phyloP scores from a whole-genome alignment of 2,329 filamentous ascomycete species.

The Fusarium fujikuroi region DNA sequence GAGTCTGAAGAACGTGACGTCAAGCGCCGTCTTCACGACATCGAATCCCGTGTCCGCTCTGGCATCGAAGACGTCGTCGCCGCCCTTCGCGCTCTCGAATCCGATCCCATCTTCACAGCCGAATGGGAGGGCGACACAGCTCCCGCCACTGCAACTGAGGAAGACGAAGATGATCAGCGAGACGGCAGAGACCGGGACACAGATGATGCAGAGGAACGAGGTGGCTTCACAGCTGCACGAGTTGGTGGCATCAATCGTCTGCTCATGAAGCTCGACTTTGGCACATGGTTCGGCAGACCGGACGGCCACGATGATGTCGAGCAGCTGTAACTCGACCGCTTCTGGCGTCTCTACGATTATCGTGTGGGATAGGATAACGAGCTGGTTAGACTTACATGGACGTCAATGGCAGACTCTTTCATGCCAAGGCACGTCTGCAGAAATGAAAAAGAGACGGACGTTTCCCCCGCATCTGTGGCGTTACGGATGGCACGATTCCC shows the following conservation, averaged over 20 bases:
- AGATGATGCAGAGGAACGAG: conserved; percentile 49
- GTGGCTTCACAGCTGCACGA: conserved; percentile 73
- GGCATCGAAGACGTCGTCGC: conserved; percentile 76
- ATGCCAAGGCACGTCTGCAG: conserved; percentile 34
- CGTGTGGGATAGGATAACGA: not conserved
- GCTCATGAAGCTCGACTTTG: conserved; percentile 89
- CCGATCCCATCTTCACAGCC: conserved; percentile 56
- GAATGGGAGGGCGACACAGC: conserved; percentile 54
- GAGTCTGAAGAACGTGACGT: conserved; percentile 78
- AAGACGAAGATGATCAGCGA: conserved; percentile 20
- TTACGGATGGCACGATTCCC: conserved; percentile 45
- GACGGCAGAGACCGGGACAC: conserved; percentile 50
- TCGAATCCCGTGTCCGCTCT: conserved; percentile 71
- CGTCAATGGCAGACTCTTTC: conserved; percentile 3
- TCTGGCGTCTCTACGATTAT: conserved; percentile 14
- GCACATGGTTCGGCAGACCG: conserved; percentile 62
- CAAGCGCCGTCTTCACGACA: conserved; percentile 69
- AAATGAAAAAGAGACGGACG: conserved; percentile 8
- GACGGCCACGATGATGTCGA: conserved; percentile 36
- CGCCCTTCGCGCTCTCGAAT: conserved; percentile 59
- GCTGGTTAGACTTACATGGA: conserved; percentile 11
- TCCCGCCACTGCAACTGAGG: conserved; percentile 16
- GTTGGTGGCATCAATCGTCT: conserved; percentile 85
- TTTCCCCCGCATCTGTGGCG: conserved; percentile 38
- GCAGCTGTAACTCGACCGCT: conserved; percentile 13